These are phyloP conservation scores for Zoysia pacifica DNA, from an alignment of 176 grass and related monocot genomes.

Conservation along the genomic window DNA sequence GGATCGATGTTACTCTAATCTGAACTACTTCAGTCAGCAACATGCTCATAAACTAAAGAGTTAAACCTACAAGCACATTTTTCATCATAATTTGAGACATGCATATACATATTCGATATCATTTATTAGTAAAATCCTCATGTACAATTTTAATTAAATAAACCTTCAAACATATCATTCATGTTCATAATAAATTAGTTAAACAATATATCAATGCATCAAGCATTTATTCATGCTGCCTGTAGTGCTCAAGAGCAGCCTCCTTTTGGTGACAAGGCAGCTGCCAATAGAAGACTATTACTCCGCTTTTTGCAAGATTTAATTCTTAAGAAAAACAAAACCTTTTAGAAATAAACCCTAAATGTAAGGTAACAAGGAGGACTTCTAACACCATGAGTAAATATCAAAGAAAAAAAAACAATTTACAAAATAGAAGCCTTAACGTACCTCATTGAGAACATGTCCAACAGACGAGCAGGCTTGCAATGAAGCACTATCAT, in stretches of 20 bases:
- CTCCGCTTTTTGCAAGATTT: background rate
- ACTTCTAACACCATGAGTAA: background rate
- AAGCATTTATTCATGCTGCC: background rate
- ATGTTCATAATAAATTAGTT: constrained; percentile 9
- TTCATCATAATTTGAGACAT: background rate
- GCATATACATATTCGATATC: constrained; percentile 14
- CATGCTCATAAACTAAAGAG: background rate
- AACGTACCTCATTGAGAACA: constrained; percentile 87
- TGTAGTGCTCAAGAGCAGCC: background rate
- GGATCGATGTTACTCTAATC: background rate
- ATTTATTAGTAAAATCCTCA: constrained; percentile 21
- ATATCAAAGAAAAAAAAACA: constrained; percentile 2
- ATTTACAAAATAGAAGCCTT: constrained; percentile 21
- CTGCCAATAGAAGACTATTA: constrained; percentile 7
- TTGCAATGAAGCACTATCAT: constrained; percentile 54
- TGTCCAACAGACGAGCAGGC: constrained; percentile 82
- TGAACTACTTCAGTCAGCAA: background rate
- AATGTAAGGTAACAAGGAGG: background rate
- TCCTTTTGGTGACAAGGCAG: constrained; percentile 2
- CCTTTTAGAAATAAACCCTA: background rate
- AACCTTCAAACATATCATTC: background rate
- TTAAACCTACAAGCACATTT: constrained; percentile 20
- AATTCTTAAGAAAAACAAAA: background rate
- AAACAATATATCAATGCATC: constrained; percentile 13
- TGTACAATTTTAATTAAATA: constrained; percentile 7